phyloP scores from a whole-genome alignment of 192 early-diverging fungal species.

The Backusella tuberculispora region DNA sequence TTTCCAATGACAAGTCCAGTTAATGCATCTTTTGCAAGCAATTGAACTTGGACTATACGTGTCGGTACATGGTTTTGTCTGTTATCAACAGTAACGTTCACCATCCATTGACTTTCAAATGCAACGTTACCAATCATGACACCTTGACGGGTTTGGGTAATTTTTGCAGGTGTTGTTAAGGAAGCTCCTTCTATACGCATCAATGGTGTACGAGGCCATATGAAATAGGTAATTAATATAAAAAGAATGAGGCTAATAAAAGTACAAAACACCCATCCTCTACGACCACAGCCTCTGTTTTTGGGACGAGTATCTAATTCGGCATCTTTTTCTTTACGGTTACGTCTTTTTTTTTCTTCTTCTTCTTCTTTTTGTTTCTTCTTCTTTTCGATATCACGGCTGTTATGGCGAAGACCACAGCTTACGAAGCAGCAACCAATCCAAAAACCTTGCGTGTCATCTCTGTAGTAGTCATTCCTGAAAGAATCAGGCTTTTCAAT shows the following conservation, averaged over 20 bases:
- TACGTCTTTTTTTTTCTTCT: background rate
- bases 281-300: conserved; percentile 24
- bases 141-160: conserved; percentile 26
- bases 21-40: conserved; percentile 29
- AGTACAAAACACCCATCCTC: conserved; percentile 31
- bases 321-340: background rate
- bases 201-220: conserved; percentile 33
- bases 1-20: conserved; percentile 35
- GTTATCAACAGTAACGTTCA: conserved; percentile 37
- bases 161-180: conserved; percentile 21
- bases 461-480: background rate
- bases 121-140: conserved; percentile 30
- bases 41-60: conserved; percentile 20
- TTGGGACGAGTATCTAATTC: conserved; percentile 12
- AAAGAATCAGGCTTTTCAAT: background rate
- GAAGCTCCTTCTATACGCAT: conserved; percentile 33
- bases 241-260: conserved; percentile 23
- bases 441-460: conserved; percentile 23
- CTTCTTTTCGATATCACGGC: background rate
- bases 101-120: conserved; percentile 39
- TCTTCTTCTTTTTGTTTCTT: conserved; percentile 12
- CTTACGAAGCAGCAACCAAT: conserved; percentile 34
- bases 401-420: conserved; percentile 18
- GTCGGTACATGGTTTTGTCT: conserved; percentile 37
- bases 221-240: conserved; percentile 17